Evolutionary conservation across 495 filamentous ascomycete genomes (phyloP).

Genomic region (Eremomyces bilateralis): DNA sequence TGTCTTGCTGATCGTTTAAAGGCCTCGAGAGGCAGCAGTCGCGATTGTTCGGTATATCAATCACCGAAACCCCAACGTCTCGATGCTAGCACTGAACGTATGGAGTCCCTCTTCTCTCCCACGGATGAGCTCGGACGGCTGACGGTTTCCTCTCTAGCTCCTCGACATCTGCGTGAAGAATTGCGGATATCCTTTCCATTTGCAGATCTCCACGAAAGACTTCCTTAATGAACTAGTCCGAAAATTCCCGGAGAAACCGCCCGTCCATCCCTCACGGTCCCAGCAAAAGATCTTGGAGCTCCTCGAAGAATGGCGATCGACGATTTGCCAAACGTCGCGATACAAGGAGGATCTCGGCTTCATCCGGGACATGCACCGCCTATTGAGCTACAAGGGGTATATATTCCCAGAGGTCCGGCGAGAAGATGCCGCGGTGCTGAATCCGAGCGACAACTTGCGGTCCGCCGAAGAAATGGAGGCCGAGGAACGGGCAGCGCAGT

Average conservation of each 20-base stretch:
- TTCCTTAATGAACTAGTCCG: constrained; percentile 97
- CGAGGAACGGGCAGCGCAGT: constrained; percentile 84
- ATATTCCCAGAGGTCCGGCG: constrained; percentile 73
- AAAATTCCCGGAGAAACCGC: constrained; percentile 83
- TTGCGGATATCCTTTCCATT: constrained; percentile 96
- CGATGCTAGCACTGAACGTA: constrained; percentile 54
- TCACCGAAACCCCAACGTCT: constrained; percentile 86
- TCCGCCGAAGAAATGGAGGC: constrained; percentile 98
- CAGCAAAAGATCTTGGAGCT: constrained; percentile 85
- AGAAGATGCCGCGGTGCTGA: constrained; percentile 92
- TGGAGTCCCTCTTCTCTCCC: background rate
- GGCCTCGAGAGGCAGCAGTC: constrained; percentile 82
- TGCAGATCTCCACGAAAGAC: constrained; percentile 96
- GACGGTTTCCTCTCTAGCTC: constrained; percentile 37
- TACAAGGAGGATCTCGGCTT: constrained; percentile 95
- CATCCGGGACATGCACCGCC: constrained; percentile 92
- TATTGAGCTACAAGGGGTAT: constrained; percentile 93
- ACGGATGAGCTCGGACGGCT: no score
- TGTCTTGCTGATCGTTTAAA: constrained; percentile 12
- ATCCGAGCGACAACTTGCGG: constrained; percentile 92
- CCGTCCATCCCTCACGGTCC: constrained; percentile 62
- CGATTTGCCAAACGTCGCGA: constrained; percentile 90
- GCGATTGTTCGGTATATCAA: constrained; percentile 91
- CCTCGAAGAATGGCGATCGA: constrained; percentile 96
- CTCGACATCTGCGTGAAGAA: constrained; percentile 99